Conservation (phyloP, 176 grass and related monocot species). For the Phragmites australis region DNA sequence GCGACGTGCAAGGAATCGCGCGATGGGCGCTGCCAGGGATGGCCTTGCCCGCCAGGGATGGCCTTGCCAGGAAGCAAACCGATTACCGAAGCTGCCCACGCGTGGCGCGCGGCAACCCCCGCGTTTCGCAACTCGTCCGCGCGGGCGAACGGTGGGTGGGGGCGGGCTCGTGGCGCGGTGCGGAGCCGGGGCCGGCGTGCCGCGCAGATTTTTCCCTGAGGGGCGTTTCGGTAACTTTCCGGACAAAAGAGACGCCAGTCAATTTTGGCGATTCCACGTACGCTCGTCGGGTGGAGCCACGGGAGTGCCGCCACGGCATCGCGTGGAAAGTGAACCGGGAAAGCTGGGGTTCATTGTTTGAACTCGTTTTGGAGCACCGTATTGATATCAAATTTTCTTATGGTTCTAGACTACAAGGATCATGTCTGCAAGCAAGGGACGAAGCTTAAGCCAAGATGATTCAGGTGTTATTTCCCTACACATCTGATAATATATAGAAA, state of each 20-base stretch:
- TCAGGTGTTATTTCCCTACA: no score
- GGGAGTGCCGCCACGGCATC: slow-evolving; percentile 5
- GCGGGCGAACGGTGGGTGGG: background rate
- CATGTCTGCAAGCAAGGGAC: no score
- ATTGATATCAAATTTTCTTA: no score
- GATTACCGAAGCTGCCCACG: slow-evolving; percentile 17
- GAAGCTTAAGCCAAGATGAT: no score
- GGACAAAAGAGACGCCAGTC: background rate
- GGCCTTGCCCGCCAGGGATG: background rate
- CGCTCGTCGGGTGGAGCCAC: slow-evolving; percentile 3
- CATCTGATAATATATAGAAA: no score
- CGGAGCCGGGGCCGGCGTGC: background rate
- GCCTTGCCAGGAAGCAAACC: background rate
- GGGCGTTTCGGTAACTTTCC: background rate
- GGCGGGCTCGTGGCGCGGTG: no score
- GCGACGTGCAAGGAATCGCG: background rate
- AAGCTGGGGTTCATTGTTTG: background rate
- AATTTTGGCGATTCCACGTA: slow-evolving; percentile 22
- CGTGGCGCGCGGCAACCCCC: background rate
- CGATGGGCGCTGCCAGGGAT: background rate
- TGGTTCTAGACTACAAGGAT: no score
- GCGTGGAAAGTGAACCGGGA: slow-evolving; percentile 6
- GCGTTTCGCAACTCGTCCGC: background rate
- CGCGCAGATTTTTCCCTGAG: background rate
- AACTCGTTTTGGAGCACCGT: background rate